Evolutionary conservation across 495 filamentous ascomycete species (phyloP), one percentile per base, ranked within the genome.

Genomic region (Mycothermus thermophilus): DNA sequence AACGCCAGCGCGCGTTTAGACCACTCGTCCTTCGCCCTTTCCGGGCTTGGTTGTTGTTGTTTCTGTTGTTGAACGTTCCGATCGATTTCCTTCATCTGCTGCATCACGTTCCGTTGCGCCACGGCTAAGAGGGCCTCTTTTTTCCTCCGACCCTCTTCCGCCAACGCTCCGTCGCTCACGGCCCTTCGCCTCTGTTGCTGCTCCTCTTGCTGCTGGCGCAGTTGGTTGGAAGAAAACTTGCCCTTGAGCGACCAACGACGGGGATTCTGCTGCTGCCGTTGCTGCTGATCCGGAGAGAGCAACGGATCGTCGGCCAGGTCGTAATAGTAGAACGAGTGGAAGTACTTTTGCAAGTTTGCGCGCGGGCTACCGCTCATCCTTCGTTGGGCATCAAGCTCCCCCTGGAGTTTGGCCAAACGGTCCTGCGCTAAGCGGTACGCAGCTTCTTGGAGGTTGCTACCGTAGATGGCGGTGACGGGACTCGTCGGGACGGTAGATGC

Each of bases 391-490:
- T 65, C 64, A 43, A 78, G 69, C 43, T 88, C 77, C 39, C 83
- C 69, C 11, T 83, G 71, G 42, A 93, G 72, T 44, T 74, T 83
- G 0, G 81, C 77, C 10, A 95, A 63, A 20, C 85, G 80, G 49
- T 90, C 81, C 38, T 79, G 69, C 2, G 86, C 86, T 26, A 86
- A 71, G 46, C 78, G 84, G 48, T 87, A 80, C 0, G 86, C 86
- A 2, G 79, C 75, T 38, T 88, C 83, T 48, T 95, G 82, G 3
- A 95, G 56, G 38, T 69, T 73, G 27, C 26, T 29, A 22, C 74
- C 64, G 37, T 74, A 74, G 3, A 61, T 8, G 13, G 12, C 8
- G 17, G 29, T 15, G 32, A 16, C 10, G 35, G 21, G 18, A 42
- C 27, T 5, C 40, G 13, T 57, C 30, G 62, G 58, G 22, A 75